Conservation (phyloP, 495 filamentous ascomycete species). For the Penicillium maclennaniae region DNA sequence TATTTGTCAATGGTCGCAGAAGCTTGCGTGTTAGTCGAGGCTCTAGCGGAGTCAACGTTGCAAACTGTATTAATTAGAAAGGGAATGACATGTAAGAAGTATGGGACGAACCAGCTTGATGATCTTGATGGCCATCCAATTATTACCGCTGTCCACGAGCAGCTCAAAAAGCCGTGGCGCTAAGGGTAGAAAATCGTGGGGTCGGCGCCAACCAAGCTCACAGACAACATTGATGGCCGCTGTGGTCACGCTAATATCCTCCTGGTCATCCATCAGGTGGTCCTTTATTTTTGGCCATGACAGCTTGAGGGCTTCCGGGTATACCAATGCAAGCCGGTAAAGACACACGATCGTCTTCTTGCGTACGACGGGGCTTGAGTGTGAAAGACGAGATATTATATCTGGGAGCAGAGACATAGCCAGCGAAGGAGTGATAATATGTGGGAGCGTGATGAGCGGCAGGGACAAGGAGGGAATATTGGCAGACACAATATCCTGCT, state of each 20-base stretch:
- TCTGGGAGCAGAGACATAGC: conserved; percentile 85
- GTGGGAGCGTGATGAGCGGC: conserved; percentile 81
- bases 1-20: conserved; percentile 86
- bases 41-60: conserved; percentile 88
- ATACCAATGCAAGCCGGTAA: conserved; percentile 87
- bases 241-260: conserved; percentile 90
- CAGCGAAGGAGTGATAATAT: conserved; percentile 85
- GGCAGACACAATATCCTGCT: conserved; percentile 74
- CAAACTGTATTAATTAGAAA: conserved; percentile 61
- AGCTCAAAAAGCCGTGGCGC: conserved; percentile 90
- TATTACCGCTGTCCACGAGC: conserved; percentile 88
- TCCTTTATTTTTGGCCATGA: conserved; percentile 98
- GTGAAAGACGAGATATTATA: conserved; percentile 77
- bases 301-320: conserved; percentile 85
- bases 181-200: conserved; percentile 87
- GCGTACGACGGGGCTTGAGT: conserved; percentile 75
- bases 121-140: conserved; percentile 99
- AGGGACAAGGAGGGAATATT: conserved; percentile 72
- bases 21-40: conserved; percentile 88
- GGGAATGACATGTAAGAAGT: not conserved
- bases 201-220: conserved; percentile 90
- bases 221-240: conserved; percentile 96
- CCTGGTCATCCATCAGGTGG: conserved; percentile 80
- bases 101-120: conserved; percentile 76
- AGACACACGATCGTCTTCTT: conserved; percentile 95